Percentiles rank a stretch among this genome's conserved stretches.
Evolutionary conservation across 139 green algal genomes (phyloP).

Genomic region (Choricystis sp.): DNA sequence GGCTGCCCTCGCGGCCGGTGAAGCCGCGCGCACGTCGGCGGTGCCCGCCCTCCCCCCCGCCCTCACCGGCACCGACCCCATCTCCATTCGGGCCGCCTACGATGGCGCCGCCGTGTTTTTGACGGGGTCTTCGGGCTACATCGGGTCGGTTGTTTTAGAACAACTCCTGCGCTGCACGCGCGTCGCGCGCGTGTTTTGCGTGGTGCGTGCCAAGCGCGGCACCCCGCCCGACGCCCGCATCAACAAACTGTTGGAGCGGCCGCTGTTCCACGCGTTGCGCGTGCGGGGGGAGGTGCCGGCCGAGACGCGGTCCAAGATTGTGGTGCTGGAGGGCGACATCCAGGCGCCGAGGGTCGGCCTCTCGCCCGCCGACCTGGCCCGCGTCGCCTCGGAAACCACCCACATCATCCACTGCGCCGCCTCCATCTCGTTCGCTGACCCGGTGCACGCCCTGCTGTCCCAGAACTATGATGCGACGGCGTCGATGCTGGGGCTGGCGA

Average conservation of each 20-base stretch:
- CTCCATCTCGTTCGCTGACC: neutral
- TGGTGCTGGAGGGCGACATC: slow-evolving; percentile 6
- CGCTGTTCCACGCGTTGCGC: slow-evolving; percentile 5
- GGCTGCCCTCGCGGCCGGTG: neutral
- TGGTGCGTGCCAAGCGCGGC: slow-evolving; percentile 1
- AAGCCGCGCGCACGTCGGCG: neutral
- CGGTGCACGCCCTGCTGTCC: neutral
- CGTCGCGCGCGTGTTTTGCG: slow-evolving; percentile 1
- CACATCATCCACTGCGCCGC: slow-evolving; percentile 13
- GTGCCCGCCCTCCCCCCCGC: too few relatives aligned
- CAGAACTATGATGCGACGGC: slow-evolving; percentile 15
- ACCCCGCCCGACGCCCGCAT: neutral
- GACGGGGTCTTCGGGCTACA: slow-evolving; percentile 11
- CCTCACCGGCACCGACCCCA: slow-evolving; percentile 3
- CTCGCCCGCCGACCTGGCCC: neutral
- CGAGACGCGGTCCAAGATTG: slow-evolving; percentile 1
- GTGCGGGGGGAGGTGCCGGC: neutral
- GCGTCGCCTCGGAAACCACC: slow-evolving; percentile 1
- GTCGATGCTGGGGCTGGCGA: slow-evolving; percentile 10
- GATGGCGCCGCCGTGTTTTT: slow-evolving; percentile 3
- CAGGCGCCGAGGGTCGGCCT: slow-evolving; percentile 3
- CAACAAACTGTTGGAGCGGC: neutral
- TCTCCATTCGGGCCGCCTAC: slow-evolving; percentile 1
- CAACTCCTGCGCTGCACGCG: slow-evolving; percentile 6
- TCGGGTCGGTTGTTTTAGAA: slow-evolving; percentile 11